Percentiles rank a stretch among this genome's conserved stretches.
Evolutionary conservation across 371 early-diverging fungal genomes (phyloP).

Genomic region (Actinomortierella wolfii): DNA sequence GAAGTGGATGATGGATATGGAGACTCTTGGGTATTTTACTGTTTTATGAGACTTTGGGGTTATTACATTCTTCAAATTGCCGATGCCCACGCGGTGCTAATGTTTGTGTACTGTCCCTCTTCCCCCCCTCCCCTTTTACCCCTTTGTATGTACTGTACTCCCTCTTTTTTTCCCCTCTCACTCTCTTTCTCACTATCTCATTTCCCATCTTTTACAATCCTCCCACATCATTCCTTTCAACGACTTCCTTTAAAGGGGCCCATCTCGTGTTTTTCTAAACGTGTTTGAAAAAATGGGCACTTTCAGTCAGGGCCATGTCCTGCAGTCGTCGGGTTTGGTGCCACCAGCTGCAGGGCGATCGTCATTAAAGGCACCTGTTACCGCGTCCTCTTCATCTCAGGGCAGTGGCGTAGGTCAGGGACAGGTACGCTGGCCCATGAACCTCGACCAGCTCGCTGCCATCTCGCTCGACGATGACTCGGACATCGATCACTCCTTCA

Average conservation of each 20-base stretch:
- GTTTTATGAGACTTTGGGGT: too few species aligned
- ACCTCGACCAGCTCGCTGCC: conserved; percentile 44
- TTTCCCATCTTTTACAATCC: too few species aligned
- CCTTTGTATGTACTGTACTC: background rate
- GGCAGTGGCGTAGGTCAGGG: background rate
- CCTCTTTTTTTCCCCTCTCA: background rate
- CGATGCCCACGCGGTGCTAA: background rate
- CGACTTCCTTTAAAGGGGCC: background rate
- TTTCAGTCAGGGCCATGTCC: background rate
- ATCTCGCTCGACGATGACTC: conserved; percentile 45
- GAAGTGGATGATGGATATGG: too few species aligned
- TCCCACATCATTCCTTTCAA: background rate
- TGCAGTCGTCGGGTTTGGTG: background rate
- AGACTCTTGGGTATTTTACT: too few species aligned
- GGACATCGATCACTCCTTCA: conserved; percentile 38
- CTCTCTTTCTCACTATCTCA: background rate
- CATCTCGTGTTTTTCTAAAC: too few species aligned
- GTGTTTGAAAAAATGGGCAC: background rate
- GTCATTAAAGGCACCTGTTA: conserved; percentile 15
- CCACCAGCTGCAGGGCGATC: background rate
- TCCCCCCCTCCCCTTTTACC: background rate
- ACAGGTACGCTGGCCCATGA: conserved; percentile 41
- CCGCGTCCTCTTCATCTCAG: background rate
- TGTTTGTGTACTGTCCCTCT: background rate
- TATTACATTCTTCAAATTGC: too few species aligned